Evolutionary conservation across 345 rosid genomes (phyloP).

Genomic region (Salix exigua): DNA sequence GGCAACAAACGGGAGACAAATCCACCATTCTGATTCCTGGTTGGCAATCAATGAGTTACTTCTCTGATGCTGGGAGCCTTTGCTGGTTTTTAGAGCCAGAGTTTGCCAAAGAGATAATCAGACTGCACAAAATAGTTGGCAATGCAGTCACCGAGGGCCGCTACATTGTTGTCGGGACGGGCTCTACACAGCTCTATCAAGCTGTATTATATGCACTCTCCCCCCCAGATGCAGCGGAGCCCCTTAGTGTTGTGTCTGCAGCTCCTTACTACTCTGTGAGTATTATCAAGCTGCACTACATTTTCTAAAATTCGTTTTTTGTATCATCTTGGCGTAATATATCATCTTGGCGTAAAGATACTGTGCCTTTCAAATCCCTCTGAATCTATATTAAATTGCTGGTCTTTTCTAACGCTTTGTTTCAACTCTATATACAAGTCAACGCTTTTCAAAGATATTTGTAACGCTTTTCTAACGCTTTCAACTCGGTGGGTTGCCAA

Average conservation of each 20-base stretch:
- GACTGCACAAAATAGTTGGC: constrained; percentile 70
- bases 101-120: constrained; percentile 52
- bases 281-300: background rate
- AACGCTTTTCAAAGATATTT: no score
- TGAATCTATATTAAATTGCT: background rate
- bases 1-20: constrained; percentile 65
- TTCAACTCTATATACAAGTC: no score
- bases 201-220: constrained; percentile 83
- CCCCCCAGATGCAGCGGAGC: constrained; percentile 48
- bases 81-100: constrained; percentile 95
- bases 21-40: constrained; percentile 72
- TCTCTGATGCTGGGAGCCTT: constrained; percentile 55
- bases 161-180: constrained; percentile 79
- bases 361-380: background rate
- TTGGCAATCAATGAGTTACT: constrained; percentile 85
- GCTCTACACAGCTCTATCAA: constrained; percentile 82
- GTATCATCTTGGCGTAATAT: background rate
- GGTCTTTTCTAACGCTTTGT: background rate
- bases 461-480: no score
- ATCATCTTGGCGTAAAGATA: background rate
- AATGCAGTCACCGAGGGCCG: constrained; percentile 69
- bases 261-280: constrained; percentile 82
- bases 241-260: constrained; percentile 72
- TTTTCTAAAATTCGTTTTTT: background rate
- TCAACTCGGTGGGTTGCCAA: no score